These are phyloP conservation scores for Gossypioides kirkii DNA, from an alignment of 345 rosid species.

Conservation along the genomic window DNA sequence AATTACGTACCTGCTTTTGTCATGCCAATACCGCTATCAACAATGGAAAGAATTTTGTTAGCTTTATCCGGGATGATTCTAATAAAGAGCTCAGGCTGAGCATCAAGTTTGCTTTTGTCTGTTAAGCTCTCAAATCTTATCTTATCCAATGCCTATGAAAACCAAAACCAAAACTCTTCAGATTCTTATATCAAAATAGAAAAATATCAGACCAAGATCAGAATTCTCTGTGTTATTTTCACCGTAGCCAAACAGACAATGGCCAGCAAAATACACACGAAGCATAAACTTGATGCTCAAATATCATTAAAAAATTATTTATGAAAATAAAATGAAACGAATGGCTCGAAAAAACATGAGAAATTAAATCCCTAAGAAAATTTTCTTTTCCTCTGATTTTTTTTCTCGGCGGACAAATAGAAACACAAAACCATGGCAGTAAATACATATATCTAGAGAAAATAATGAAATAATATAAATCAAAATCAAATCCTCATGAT, in stretches of 20 bases:
- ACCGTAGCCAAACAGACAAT: not conserved
- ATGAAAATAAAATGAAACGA: not conserved
- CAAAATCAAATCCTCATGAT: not conserved
- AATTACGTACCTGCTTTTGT: constrained; percentile 33
- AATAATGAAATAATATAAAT: not conserved
- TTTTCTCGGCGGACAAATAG: not conserved
- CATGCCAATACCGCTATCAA: constrained; percentile 39
- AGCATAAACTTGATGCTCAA: not conserved
- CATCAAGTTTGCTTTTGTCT: constrained; percentile 21
- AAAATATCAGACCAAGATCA: not conserved
- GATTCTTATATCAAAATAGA: not conserved
- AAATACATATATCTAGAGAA: not conserved
- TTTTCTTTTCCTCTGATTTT: not conserved
- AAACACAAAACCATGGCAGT: not conserved
- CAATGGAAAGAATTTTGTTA: constrained; percentile 30
- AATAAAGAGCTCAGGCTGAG: constrained; percentile 38
- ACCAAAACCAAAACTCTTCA: not conserved
- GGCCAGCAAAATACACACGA: not conserved
- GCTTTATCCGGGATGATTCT: constrained; percentile 34
- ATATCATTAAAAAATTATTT: not conserved
- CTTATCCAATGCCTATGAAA: constrained; percentile 32
- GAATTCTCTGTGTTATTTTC: not conserved
- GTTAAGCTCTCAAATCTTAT: constrained; percentile 39
- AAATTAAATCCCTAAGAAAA: not conserved
- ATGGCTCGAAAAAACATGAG: not conserved